Evolutionary conservation across 352 stramenopile species (phyloP), one percentile per base, ranked within the genome.

Genomic region (Phytopythium vexans): DNA sequence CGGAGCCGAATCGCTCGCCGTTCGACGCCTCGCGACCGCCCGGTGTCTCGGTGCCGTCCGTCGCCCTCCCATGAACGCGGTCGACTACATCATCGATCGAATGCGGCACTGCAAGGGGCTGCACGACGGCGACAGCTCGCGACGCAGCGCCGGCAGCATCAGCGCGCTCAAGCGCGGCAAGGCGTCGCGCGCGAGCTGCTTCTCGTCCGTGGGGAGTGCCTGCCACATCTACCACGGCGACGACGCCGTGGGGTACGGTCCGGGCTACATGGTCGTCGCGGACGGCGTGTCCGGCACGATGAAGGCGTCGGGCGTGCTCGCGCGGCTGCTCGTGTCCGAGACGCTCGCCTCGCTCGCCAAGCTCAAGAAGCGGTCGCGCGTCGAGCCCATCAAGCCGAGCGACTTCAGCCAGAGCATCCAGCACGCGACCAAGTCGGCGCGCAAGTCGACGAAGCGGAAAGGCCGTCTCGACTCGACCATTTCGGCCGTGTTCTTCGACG

Each of bases 241-340:
- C 64, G 86, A 95, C 52, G 86, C 86, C 1, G 78, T 93, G 16
- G 86, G 82, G n/a, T 95, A 88, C 56, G 86, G 86, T 0, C 81
- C 82, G 3, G 68, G 77, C 40, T 95, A 89, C 67, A 93, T 95
- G 83, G 83, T 93, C 16, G 75, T 93, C 15, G 81, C 82, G 2
- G 86, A 95, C 66, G 86, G 86, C 47, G 86, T 95, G 21, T 94
- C 86, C 3, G 83, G 86, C 37, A 95, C 86, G 9, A 83, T 86
- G 61, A 95, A 95, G 61, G 78, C 82, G 2, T 92, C 81, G 9
- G 82, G 82, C 39, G 82, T 92, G 51, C 74, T 95, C 14, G 86
- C 82, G 37, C 70, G 79, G 2, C 68, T 91, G 44, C 78, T 95
- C 5, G 81, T 95, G 45, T 60, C 81, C 12, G 86, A 95, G 59